phyloP scores from a whole-genome alignment of 2,329 filamentous ascomycete genomes.

The Chaetomium sp. region DNA sequence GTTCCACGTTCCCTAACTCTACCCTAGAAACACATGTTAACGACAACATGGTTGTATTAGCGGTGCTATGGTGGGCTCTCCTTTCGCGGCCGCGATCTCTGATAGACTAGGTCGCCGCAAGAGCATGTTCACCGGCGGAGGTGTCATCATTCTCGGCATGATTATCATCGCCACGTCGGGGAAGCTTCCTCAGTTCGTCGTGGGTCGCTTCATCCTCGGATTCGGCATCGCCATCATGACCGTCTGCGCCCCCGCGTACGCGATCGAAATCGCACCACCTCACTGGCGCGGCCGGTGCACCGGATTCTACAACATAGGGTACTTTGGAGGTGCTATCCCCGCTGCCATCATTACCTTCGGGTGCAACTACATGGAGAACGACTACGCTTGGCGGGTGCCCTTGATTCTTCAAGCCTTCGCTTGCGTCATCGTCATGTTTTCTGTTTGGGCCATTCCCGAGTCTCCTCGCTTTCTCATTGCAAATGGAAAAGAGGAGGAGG shows the following conservation, averaged over 20 bases:
- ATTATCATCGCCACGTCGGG: conserved; percentile 35
- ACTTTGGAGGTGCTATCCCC: conserved; percentile 46
- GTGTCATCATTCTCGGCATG: conserved; percentile 40
- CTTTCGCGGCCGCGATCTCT: conserved; percentile 38
- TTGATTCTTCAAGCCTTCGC: conserved; percentile 42
- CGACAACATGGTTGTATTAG: conserved; percentile 23
- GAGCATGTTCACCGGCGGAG: conserved; percentile 40
- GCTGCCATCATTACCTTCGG: conserved; percentile 45
- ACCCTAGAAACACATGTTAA: not conserved
- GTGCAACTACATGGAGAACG: conserved; percentile 36
- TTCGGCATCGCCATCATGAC: conserved; percentile 43
- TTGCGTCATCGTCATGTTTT: conserved; percentile 33
- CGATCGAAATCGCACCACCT: conserved; percentile 42
- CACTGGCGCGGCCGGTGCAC: conserved; percentile 45
- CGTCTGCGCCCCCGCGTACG: conserved; percentile 42
- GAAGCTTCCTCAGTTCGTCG: conserved; percentile 36
- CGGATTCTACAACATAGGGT: conserved; percentile 47
- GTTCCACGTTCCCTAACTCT: not conserved
- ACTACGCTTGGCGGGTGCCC: conserved; percentile 45
- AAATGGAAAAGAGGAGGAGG: conserved; percentile 35
- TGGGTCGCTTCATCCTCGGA: conserved; percentile 42
- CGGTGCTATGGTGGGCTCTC: conserved; percentile 36
- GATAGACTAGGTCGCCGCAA: conserved; percentile 39
- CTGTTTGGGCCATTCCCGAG: conserved; percentile 36
- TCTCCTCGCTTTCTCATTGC: conserved; percentile 38